Evolutionary conservation across 2,329 filamentous ascomycete species (phyloP).

Genomic region (Talaromyces sp.): DNA sequence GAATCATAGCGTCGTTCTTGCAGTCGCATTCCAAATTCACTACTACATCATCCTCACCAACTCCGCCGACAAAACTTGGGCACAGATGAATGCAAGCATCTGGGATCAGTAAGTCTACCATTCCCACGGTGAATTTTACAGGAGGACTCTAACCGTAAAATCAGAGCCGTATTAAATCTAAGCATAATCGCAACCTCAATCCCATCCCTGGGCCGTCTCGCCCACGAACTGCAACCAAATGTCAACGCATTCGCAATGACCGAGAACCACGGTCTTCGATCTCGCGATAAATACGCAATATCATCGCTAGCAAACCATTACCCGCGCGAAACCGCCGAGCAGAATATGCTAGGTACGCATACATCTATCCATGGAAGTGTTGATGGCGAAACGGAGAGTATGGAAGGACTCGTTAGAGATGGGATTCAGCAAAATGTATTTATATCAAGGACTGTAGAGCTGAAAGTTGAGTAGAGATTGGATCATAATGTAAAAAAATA

Average conservation of each 20-base stretch:
- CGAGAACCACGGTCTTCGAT: constrained; percentile 18
- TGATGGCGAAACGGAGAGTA: constrained; percentile 20
- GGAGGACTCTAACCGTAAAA: too few species aligned
- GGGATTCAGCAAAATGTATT: constrained; percentile 19
- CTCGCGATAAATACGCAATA: constrained; percentile 18
- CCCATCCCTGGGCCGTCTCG: constrained; percentile 30
- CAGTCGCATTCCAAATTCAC: constrained; percentile 23
- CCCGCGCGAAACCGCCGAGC: not conserved
- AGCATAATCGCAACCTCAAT: constrained; percentile 28
- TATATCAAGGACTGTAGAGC: constrained; percentile 16
- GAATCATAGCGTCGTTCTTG: constrained; percentile 11
- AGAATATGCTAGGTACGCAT: constrained; percentile 16
- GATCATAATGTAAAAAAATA: not conserved
- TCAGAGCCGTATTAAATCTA: constrained; percentile 28
- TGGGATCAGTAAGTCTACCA: constrained; percentile 22
- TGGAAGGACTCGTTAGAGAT: constrained; percentile 18
- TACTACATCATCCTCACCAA: constrained; percentile 22
- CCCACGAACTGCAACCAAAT: constrained; percentile 25
- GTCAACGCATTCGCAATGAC: constrained; percentile 19
- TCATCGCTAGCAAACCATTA: constrained; percentile 19
- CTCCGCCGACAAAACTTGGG: constrained; percentile 23
- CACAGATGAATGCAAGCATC: constrained; percentile 22
- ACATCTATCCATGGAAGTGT: constrained; percentile 19
- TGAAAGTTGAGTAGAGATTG: constrained; percentile 16
- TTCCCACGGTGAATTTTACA: too few species aligned